Evolutionary conservation across 768 basidiomycete genomes (phyloP).

Genomic region (Rhizopogon sp.): DNA sequence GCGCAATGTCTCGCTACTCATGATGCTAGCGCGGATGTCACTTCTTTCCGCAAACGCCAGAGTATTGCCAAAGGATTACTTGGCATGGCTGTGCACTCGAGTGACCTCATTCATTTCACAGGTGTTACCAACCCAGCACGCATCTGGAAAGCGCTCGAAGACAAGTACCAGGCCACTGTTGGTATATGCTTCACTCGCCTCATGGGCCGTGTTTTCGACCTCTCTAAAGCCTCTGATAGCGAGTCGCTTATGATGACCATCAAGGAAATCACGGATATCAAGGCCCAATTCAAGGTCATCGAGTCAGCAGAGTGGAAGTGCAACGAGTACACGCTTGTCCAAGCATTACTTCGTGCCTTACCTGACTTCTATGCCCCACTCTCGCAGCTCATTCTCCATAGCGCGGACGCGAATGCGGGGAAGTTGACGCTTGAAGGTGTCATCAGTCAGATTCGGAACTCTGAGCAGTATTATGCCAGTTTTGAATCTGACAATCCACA

Average conservation of each 20-base stretch:
- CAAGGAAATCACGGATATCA: not conserved
- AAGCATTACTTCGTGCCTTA: too few relatives aligned
- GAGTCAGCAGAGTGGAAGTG: too few relatives aligned
- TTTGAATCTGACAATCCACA: not conserved
- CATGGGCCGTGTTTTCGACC: not conserved
- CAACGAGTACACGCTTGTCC: too few relatives aligned
- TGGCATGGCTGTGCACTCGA: not conserved
- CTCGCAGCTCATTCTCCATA: too few relatives aligned
- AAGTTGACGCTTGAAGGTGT: not conserved
- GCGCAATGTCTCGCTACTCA: not conserved
- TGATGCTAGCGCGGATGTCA: not conserved
- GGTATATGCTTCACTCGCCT: not conserved
- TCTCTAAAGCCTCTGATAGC: not conserved
- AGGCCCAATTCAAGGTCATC: not conserved
- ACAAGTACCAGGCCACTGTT: not conserved
- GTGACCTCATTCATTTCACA: not conserved
- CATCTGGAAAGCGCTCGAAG: not conserved
- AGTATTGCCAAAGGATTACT: not conserved
- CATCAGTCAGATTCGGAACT: not conserved
- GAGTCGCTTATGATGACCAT: not conserved
- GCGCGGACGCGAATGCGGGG: too few relatives aligned
- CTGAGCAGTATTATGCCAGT: not conserved
- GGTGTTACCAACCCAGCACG: not conserved
- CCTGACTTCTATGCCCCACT: too few relatives aligned
- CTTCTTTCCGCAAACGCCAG: not conserved